Conservation (phyloP, 768 basidiomycete species). For the Xerocomellus dryophilus region DNA sequence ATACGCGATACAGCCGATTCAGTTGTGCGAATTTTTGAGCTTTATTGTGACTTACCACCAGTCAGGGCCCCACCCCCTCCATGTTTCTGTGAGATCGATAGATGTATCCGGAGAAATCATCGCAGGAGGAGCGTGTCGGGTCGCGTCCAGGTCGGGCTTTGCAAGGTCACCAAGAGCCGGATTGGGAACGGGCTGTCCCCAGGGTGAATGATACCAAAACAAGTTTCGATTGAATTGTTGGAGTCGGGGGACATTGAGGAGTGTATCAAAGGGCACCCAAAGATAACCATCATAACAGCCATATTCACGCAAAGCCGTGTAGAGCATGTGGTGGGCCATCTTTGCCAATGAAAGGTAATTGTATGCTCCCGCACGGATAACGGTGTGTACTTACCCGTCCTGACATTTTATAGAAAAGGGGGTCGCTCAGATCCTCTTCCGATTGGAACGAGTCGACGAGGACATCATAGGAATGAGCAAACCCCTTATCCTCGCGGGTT, state of each 20-base stretch:
- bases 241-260: conserved; percentile 48
- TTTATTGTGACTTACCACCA: conserved; percentile 40
- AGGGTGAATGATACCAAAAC: conserved; percentile 53
- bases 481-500: conserved; percentile 45
- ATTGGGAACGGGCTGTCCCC: conserved; percentile 42
- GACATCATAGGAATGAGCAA: conserved; percentile 48
- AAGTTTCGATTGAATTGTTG: conserved; percentile 43
- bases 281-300: conserved; percentile 50
- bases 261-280: conserved; percentile 51
- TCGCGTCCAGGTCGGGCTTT: conserved; percentile 17
- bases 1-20: neutral
- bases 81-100: conserved; percentile 36
- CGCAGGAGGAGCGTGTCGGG: conserved; percentile 39
- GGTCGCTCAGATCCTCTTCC: conserved; percentile 40
- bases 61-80: conserved; percentile 40
- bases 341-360: conserved; percentile 8
- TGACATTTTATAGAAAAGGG: conserved; percentile 39
- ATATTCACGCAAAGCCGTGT: conserved; percentile 42
- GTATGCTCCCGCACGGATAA: neutral
- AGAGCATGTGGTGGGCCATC: conserved; percentile 55
- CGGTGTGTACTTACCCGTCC: conserved; percentile 37
- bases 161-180: conserved; percentile 25
- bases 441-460: conserved; percentile 46
- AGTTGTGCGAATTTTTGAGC: conserved; percentile 1
- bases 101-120: conserved; percentile 42